Percentiles rank a stretch among this genome's conserved stretches.
Evolutionary conservation across 225 moss, liverwort and hornwort genomes (phyloP).

Genomic region (Asterella californica): DNA sequence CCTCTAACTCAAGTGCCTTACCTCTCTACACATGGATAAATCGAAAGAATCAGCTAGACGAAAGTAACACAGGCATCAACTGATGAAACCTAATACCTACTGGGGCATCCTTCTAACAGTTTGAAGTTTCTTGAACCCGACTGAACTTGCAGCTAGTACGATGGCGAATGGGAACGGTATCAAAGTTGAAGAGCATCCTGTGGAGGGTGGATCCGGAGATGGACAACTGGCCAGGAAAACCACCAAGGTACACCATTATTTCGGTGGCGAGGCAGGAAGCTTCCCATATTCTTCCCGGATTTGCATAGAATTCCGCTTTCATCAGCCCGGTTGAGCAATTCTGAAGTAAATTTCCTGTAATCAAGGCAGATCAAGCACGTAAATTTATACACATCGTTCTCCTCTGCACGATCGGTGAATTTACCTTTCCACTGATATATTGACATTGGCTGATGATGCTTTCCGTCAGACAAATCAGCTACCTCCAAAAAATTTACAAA

Average conservation of each 20-base stretch:
- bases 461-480: background rate
- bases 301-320: background rate
- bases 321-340: background rate
- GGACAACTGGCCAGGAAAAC: background rate
- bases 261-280: background rate
- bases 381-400: background rate
- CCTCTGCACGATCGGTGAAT: background rate
- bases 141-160: background rate
- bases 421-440: background rate
- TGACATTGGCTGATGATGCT: background rate
- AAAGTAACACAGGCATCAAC: background rate
- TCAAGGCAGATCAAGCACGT: background rate
- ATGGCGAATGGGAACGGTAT: conserved; percentile 7
- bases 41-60: background rate
- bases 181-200: conserved; percentile 1
- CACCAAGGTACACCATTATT: conserved; percentile 2
- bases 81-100: background rate
- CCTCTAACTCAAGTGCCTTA: background rate
- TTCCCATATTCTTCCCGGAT: background rate
- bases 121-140: no score
- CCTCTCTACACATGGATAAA: background rate
- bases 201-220: background rate
- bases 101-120: background rate
- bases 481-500: conserved; percentile 5
- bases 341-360: no score